phyloP scores from a whole-genome alignment of 2,329 filamentous ascomycete species.

The Alternaria sp. region DNA sequence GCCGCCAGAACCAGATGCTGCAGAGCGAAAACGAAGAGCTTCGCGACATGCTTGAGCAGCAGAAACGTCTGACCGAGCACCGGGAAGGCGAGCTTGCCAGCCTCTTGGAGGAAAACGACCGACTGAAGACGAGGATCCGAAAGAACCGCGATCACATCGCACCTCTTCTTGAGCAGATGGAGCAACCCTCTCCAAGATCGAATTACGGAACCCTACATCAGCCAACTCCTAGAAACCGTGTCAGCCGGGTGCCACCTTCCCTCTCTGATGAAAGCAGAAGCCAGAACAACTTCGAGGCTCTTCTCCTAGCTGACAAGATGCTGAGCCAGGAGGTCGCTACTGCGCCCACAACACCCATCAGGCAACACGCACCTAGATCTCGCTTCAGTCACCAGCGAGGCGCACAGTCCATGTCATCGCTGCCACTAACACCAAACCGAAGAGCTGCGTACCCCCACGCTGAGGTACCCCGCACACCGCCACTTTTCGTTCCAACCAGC shows the following conservation, averaged over 20 bases:
- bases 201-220: slow-evolving; percentile 63
- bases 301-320: slow-evolving; percentile 77
- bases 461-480: slow-evolving; percentile 63
- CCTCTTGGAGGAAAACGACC: slow-evolving; percentile 77
- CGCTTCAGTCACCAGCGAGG: slow-evolving; percentile 73
- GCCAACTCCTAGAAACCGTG: slow-evolving; percentile 54
- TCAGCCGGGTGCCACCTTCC: slow-evolving; percentile 52
- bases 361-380: slow-evolving; percentile 59
- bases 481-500: slow-evolving; percentile 42
- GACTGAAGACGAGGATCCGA: slow-evolving; percentile 82
- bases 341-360: slow-evolving; percentile 74
- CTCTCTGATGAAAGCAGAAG: slow-evolving; percentile 58
- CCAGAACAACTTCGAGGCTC: slow-evolving; percentile 75
- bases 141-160: slow-evolving; percentile 91
- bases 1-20: slow-evolving; percentile 68
- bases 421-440: slow-evolving; percentile 77
- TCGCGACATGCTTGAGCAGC: slow-evolving; percentile 71
- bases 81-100: slow-evolving; percentile 76
- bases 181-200: slow-evolving; percentile 73
- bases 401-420: slow-evolving; percentile 82
- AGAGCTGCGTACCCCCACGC: slow-evolving; percentile 65
- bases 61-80: slow-evolving; percentile 79
- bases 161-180: slow-evolving; percentile 53
- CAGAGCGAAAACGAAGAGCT: slow-evolving; percentile 72
- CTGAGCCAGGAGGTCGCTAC: slow-evolving; percentile 79